Percentiles rank a stretch among this genome's conserved stretches.
Conservation (phyloP, 768 basidiomycete species). For the Grammothele lineata region DNA sequence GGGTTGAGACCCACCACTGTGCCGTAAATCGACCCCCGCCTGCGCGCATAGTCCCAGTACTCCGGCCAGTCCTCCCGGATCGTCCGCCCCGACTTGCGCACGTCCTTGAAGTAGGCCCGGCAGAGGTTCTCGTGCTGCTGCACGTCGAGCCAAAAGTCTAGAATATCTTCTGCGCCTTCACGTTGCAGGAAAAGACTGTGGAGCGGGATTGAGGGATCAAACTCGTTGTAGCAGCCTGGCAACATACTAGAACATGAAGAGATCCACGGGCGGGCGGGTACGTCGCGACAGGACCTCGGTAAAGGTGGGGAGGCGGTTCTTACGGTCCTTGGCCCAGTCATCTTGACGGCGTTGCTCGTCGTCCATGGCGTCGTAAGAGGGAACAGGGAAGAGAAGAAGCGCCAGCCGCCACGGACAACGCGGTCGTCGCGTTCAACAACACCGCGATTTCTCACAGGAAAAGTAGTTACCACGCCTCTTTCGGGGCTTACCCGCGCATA, state of each 20-base stretch:
- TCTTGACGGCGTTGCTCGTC: constrained; percentile 45
- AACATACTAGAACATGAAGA: constrained; percentile 98
- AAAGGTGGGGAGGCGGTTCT: constrained; percentile 80
- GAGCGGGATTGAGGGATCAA: constrained; percentile 5
- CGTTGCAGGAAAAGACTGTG: constrained; percentile 89
- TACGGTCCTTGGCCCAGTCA: constrained; percentile 69
- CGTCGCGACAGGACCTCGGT: constrained; percentile 87
- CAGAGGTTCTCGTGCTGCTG: constrained; percentile 99
- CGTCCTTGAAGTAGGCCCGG: constrained; percentile 98
- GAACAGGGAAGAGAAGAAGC: constrained; percentile 5
- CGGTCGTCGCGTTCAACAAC: constrained; percentile 16
- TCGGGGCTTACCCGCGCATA: too few species aligned
- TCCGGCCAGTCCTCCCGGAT: constrained; percentile 99
- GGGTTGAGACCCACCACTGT: constrained; percentile 77
- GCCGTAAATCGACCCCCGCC: constrained; percentile 90
- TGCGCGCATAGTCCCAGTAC: constrained; percentile 91
- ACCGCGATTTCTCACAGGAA: not conserved
- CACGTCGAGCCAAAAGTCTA: constrained; percentile 99
- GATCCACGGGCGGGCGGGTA: constrained; percentile 92
- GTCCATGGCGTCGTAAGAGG: constrained; percentile 25
- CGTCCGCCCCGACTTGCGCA: constrained; percentile 88
- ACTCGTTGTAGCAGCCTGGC: constrained; percentile 8
- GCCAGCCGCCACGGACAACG: constrained; percentile 9
- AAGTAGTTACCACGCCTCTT: too few species aligned
- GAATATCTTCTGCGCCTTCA: constrained; percentile 91